Conservation (phyloP, 495 filamentous ascomycete species). For the Monascus purpureus region DNA sequence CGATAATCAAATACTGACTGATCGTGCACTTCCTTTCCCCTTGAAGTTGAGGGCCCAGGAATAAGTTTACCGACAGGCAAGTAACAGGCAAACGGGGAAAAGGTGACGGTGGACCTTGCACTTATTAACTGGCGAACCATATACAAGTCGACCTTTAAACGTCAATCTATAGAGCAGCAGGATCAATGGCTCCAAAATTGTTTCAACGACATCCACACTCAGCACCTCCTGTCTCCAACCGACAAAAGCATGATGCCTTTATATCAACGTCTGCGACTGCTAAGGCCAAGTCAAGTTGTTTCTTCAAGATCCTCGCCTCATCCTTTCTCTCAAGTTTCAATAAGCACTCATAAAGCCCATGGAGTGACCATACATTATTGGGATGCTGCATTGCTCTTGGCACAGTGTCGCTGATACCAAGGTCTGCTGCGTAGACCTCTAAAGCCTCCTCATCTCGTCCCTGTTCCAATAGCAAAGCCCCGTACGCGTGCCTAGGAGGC, state of each 20-base stretch:
- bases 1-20: too few species aligned
- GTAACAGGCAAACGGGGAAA: too few species aligned
- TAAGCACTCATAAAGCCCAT: conserved; percentile 53
- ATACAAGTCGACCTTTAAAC: too few species aligned
- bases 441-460: conserved; percentile 39
- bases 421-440: conserved; percentile 43
- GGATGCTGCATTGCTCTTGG: conserved; percentile 45
- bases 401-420: conserved; percentile 41
- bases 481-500: conserved; percentile 50
- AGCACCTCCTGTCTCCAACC: conserved; percentile 24
- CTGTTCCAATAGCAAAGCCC: conserved; percentile 49
- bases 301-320: conserved; percentile 36
- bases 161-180: too few species aligned
- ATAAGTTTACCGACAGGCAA: too few species aligned
- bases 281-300: conserved; percentile 33
- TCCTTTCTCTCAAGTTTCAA: conserved; percentile 28
- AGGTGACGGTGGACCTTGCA: too few species aligned
- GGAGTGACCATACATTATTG: conserved; percentile 55
- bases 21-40: too few species aligned
- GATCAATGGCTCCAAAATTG: too few species aligned
- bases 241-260: conserved; percentile 48
- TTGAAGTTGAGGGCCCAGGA: too few species aligned
- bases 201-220: too few species aligned
- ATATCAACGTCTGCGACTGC: conserved; percentile 46
- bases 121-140: too few species aligned